Base-by-base conservation (phyloP, 164 flowering plant species). In the Vitis rotundifolia region DNA sequence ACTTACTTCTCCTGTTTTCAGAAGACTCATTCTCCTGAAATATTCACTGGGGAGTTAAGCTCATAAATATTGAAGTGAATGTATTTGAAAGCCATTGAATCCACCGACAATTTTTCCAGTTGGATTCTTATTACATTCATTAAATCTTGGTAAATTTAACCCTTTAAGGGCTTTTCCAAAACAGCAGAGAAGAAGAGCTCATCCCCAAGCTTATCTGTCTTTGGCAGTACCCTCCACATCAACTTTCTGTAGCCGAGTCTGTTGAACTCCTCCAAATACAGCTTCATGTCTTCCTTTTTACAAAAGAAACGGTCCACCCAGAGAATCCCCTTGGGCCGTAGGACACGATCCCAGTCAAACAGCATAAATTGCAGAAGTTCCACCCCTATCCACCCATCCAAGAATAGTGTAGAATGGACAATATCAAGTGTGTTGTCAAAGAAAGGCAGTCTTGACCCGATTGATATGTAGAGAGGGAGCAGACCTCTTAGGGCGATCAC, bases 221-320 rank as follows among this genome's bases (percentile, higher is more conserved):
- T 84, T 2, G 78, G 72, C 9, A 75, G 81, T 26, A 82, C 63
- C 68, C 79, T 78, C 84, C 82, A 76, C 14, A 71, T 64, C 14
- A 75, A 75, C 65, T 75, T 75, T 47, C 49, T 81, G 70, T 77
- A 75, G 9, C 72, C 66, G 1, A 81, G 63, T 68, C 68, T 77
- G 11, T 11, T 28, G 57, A 77, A 75, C 54, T 74, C 82, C 14
- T 74, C 69, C 72, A 78, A 19, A 53, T 80, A 78, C 59, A 61
- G 54, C 49, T 77, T 59, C 72, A 78, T 68, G 12, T 79, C 80
- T 14, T 75, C 74, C 54, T 66, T 72, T 49, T 28, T 52, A 16
- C 85, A 77, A 37, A 82, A 83, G 76, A 75, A 83, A 9, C 73
- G 73, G 58, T 81, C 86, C 9, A 83, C 53, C 84, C 84, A 81